Conservation (phyloP, 805 yeast species). For the Myxozyma sirexii region DNA sequence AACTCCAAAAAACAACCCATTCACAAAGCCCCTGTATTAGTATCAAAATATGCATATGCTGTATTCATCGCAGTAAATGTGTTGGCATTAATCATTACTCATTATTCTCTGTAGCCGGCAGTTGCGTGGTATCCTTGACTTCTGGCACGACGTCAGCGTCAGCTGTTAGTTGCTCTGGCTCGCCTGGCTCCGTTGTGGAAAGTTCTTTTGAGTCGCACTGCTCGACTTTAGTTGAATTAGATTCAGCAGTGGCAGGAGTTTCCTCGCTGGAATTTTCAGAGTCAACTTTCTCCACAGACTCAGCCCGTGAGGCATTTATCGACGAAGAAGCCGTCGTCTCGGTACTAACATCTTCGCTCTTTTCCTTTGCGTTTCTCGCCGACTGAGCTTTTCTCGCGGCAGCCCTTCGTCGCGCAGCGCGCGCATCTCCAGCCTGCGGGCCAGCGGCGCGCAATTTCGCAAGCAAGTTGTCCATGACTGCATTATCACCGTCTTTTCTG, state of each 20-base stretch:
- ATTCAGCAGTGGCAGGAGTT: no score
- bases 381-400: constrained; percentile 18
- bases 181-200: no score
- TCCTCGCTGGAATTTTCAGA: background rate
- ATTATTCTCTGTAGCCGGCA: background rate
- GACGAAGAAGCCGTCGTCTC: background rate
- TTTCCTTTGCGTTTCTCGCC: background rate
- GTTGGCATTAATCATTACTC: background rate
- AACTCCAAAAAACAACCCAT: background rate
- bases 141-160: background rate
- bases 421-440: constrained; percentile 66
- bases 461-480: constrained; percentile 81
- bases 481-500: constrained; percentile 42
- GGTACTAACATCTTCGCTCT: background rate
- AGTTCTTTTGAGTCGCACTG: no score
- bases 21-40: background rate
- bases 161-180: background rate
- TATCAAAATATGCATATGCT: background rate
- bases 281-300: background rate
- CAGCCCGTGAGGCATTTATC: background rate
- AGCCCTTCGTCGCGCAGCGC: constrained; percentile 80
- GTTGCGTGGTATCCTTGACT: no score
- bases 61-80: background rate
- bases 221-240: no score
- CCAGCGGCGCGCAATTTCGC: constrained; percentile 88